Conservation (phyloP, 1,284 basidiomycete genomes). For the Rhodofomes roseus region DNA sequence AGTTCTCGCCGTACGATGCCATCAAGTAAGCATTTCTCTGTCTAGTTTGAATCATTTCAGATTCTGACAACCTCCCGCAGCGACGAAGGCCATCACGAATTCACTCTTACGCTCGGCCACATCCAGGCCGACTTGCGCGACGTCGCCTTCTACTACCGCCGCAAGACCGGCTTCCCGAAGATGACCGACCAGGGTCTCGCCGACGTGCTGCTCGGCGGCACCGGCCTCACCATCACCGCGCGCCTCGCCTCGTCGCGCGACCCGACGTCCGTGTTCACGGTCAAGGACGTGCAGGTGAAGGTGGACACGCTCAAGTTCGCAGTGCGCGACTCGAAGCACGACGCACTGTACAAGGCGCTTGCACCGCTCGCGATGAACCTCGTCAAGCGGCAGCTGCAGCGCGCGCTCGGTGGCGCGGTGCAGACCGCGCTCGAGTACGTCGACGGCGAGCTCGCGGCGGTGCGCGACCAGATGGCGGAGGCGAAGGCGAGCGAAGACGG, state of each 20-base stretch:
- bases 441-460: conserved; percentile 80
- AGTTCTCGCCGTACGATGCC: conserved; percentile 69
- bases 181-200: conserved; percentile 86
- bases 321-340: conserved; percentile 91
- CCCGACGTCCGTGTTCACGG: conserved; percentile 70
- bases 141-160: conserved; percentile 83
- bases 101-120: conserved; percentile 74
- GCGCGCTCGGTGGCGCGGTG: conserved; percentile 76
- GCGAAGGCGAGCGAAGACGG: conserved; percentile 55
- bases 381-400: conserved; percentile 89
- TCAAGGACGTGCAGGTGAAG: conserved; percentile 75
- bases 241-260: conserved; percentile 65
- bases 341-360: conserved; percentile 84
- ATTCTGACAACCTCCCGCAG: conserved; percentile 10
- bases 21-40: conserved; percentile 27
- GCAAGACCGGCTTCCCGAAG: conserved; percentile 78
- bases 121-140: conserved; percentile 94
- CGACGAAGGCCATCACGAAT: conserved; percentile 65
- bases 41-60: not conserved
- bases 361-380: conserved; percentile 71
- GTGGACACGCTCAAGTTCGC: conserved; percentile 86
- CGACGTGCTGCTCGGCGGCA: conserved; percentile 84
- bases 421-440: conserved; percentile 81
- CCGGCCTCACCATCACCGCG: conserved; percentile 64
- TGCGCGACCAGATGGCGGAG: conserved; percentile 72